phyloP scores from a whole-genome alignment of 2,329 filamentous ascomycete species.

The Paraphoma chrysanthemicola region DNA sequence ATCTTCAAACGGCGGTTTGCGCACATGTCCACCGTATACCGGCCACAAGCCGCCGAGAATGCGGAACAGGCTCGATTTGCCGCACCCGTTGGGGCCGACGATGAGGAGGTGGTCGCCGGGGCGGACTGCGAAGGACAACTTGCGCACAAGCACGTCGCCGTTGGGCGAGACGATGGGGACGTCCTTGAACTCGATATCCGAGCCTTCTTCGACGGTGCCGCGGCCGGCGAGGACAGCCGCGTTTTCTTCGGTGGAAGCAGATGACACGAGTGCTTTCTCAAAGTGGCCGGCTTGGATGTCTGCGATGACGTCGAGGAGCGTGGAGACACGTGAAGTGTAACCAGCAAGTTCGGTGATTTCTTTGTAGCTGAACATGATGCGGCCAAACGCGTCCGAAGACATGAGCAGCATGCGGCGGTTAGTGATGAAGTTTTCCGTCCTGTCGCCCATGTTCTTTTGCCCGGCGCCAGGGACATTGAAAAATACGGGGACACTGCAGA shows the following conservation, averaged over 20 bases:
- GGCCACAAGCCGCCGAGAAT: conserved; percentile 97
- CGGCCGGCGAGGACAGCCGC: conserved; percentile 82
- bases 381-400: conserved; percentile 73
- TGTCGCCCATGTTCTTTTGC: conserved; percentile 69
- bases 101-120: conserved; percentile 92
- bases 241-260: conserved; percentile 81
- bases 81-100: conserved; percentile 95
- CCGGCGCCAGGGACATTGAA: conserved; percentile 79
- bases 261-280: conserved; percentile 95
- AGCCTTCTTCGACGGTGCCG: conserved; percentile 81
- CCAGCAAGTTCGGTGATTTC: conserved; percentile 96
- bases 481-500: conserved; percentile 96
- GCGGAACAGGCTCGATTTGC: conserved; percentile 94
- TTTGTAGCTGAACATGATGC: conserved; percentile 62
- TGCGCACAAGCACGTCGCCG: conserved; percentile 86
- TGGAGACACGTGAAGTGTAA: conserved; percentile 91
- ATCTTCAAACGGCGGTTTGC: conserved; percentile 88
- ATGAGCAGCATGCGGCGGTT: conserved; percentile 91
- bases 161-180: conserved; percentile 98
- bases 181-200: conserved; percentile 82
- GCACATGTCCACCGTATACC: conserved; percentile 91
- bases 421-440: conserved; percentile 81
- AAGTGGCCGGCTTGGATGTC: conserved; percentile 90
- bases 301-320: conserved; percentile 90
- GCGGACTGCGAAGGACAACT: conserved; percentile 84